Conservation (phyloP, 2,329 filamentous ascomycete species). For the Aphanocladium album region DNA sequence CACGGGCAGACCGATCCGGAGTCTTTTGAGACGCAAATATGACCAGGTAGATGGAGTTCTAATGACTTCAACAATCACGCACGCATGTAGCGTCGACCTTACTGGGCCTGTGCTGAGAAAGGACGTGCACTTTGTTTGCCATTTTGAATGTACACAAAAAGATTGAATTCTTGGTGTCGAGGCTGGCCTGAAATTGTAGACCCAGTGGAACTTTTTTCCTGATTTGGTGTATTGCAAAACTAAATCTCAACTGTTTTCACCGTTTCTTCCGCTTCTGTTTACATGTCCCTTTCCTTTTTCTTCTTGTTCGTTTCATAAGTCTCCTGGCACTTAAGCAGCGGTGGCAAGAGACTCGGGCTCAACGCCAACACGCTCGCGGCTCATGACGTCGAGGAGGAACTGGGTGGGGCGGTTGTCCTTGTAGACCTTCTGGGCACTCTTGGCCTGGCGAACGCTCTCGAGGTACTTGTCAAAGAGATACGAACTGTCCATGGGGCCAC, state of each 20-base stretch:
- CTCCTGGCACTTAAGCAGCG: background rate
- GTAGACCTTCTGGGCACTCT: constrained; percentile 71
- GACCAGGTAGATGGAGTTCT: background rate
- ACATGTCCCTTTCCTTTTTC: background rate
- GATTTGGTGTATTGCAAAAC: background rate
- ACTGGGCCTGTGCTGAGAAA: too few relatives aligned
- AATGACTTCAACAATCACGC: background rate
- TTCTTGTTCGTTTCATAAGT: background rate
- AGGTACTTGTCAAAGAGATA: constrained; percentile 98
- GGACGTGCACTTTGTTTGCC: too few relatives aligned
- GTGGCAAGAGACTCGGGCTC: constrained; percentile 41
- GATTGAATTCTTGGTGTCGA: background rate
- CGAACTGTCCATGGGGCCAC: constrained; percentile 89
- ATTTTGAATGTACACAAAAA: background rate
- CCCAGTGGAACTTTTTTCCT: background rate
- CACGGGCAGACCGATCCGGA: background rate
- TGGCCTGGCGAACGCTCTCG: constrained; percentile 83
- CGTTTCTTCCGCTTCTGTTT: background rate
- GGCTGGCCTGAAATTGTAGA: too few relatives aligned
- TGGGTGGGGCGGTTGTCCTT: constrained; percentile 85
- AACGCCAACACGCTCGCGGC: constrained; percentile 92
- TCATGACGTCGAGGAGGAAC: constrained; percentile 82
- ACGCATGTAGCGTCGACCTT: background rate
- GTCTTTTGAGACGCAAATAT: background rate
- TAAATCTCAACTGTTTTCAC: background rate